Evolutionary conservation across 2,329 filamentous ascomycete species (phyloP).

Genomic region (Remersonia thermophila): DNA sequence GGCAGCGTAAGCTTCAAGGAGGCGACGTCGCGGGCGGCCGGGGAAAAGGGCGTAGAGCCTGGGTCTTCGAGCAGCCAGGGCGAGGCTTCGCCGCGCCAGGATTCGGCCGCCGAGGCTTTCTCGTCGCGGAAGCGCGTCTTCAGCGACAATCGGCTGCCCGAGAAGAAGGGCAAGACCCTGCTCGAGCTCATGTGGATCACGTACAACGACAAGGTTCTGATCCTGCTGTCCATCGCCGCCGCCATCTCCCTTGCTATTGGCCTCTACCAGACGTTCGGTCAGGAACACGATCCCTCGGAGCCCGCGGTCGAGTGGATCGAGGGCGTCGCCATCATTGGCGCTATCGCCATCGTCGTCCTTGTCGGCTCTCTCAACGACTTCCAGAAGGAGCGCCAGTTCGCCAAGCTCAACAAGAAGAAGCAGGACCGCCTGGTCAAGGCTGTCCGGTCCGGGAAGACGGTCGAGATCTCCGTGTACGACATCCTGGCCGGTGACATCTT

Average conservation of each 20-base stretch:
- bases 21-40: constrained; percentile 31
- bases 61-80: constrained; percentile 7
- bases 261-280: constrained; percentile 61
- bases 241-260: constrained; percentile 62
- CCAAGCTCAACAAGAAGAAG: constrained; percentile 68
- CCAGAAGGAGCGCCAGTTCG: constrained; percentile 70
- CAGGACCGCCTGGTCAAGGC: constrained; percentile 63
- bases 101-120: constrained; percentile 29
- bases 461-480: constrained; percentile 58
- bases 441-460: constrained; percentile 55
- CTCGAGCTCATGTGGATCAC: constrained; percentile 69
- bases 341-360: constrained; percentile 63
- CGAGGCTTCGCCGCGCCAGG: constrained; percentile 5
- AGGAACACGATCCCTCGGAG: constrained; percentile 35
- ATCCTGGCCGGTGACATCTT: constrained; percentile 59
- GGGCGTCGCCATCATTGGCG: constrained; percentile 70
- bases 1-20: constrained; percentile 62
- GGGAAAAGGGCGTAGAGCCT: constrained; percentile 21
- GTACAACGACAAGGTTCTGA: constrained; percentile 72
- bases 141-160: constrained; percentile 59
- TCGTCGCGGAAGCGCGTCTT: constrained; percentile 58
- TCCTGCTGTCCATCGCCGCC: constrained; percentile 58
- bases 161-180: constrained; percentile 62
- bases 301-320: constrained; percentile 66
- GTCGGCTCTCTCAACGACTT: constrained; percentile 70